These are phyloP conservation scores for Phytopythium cucurbitacearum DNA, from an alignment of 352 stramenopile species.

Conservation along the genomic window DNA sequence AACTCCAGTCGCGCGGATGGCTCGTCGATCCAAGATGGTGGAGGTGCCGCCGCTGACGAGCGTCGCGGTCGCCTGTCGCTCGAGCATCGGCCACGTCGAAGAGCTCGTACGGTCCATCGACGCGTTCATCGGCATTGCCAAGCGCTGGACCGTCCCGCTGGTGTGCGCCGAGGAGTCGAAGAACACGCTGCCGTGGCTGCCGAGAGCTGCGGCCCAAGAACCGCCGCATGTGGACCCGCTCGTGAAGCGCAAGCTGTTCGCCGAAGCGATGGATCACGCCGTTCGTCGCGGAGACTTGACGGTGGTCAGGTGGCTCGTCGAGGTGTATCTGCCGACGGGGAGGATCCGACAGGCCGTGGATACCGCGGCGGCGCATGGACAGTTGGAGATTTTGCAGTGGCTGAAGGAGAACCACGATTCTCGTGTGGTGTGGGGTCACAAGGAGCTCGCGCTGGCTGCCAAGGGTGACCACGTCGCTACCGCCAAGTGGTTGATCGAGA, in stretches of 20 bases:
- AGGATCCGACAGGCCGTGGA: constrained; percentile 26
- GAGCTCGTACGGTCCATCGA: constrained; percentile 2
- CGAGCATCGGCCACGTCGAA: not conserved
- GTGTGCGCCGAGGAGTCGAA: constrained; percentile 1
- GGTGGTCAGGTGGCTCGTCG: constrained; percentile 4
- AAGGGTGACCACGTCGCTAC: constrained; percentile 1
- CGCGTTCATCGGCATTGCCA: constrained; percentile 2
- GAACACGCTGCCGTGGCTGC: not conserved
- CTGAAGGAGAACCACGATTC: constrained; percentile 16
- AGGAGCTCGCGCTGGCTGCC: constrained; percentile 6
- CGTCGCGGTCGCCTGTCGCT: constrained; percentile 5
- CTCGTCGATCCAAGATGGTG: not conserved
- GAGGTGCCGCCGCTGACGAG: constrained; percentile 4
- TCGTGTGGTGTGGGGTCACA: constrained; percentile 7
- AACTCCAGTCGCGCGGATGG: too few relatives aligned
- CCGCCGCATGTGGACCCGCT: constrained; percentile 1
- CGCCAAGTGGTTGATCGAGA: constrained; percentile 3
- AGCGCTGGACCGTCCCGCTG: constrained; percentile 1
- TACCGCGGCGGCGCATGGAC: constrained; percentile 15
- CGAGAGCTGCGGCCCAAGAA: not conserved
- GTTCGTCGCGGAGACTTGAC: constrained; percentile 2
- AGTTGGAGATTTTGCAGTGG: constrained; percentile 16
- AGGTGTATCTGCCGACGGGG: constrained; percentile 9
- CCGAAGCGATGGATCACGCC: not conserved
- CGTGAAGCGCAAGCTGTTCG: constrained; percentile 6